These are phyloP conservation scores for Candolleomyces eurysporus DNA, from an alignment of 768 basidiomycete genomes.

Conservation along the genomic window DNA sequence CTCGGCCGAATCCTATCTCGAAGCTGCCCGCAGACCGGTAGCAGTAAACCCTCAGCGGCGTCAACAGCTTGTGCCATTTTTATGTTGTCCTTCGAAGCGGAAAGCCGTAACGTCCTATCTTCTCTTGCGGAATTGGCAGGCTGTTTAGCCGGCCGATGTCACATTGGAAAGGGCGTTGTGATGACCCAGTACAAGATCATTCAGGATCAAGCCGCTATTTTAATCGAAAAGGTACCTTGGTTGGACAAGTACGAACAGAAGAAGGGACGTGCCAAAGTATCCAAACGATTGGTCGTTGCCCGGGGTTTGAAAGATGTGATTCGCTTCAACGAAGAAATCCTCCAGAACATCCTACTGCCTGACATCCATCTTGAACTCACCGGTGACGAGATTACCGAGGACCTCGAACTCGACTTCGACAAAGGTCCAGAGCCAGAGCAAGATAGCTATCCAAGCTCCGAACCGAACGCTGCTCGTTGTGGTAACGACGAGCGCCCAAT, in stretches of 20 bases:
- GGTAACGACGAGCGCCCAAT: constrained; percentile 16
- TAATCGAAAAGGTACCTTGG: constrained; percentile 73
- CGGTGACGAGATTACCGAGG: constrained; percentile 8
- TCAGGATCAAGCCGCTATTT: constrained; percentile 57
- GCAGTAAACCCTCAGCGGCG: constrained; percentile 33
- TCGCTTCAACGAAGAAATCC: constrained; percentile 63
- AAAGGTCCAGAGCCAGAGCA: neutral
- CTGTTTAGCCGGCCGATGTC: constrained; percentile 50
- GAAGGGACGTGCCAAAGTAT: constrained; percentile 54
- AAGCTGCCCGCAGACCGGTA: constrained; percentile 30
- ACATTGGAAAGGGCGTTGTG: constrained; percentile 51
- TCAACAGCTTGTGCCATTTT: constrained; percentile 68
- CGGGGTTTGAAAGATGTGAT: constrained; percentile 69
- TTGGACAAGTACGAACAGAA: constrained; percentile 53
- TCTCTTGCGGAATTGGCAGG: constrained; percentile 57
- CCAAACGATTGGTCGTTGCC: constrained; percentile 65
- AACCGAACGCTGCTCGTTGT: constrained; percentile 8
- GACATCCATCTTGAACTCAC: constrained; percentile 37
- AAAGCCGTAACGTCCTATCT: constrained; percentile 49
- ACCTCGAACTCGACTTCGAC: neutral
- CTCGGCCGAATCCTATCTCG: constrained; percentile 44
- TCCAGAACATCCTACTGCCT: constrained; percentile 41
- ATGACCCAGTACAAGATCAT: constrained; percentile 69
- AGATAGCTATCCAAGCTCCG: neutral
- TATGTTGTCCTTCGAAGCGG: constrained; percentile 70